Base-by-base conservation (phyloP, 2,329 filamentous ascomycete species). In the Penicillium sp. region DNA sequence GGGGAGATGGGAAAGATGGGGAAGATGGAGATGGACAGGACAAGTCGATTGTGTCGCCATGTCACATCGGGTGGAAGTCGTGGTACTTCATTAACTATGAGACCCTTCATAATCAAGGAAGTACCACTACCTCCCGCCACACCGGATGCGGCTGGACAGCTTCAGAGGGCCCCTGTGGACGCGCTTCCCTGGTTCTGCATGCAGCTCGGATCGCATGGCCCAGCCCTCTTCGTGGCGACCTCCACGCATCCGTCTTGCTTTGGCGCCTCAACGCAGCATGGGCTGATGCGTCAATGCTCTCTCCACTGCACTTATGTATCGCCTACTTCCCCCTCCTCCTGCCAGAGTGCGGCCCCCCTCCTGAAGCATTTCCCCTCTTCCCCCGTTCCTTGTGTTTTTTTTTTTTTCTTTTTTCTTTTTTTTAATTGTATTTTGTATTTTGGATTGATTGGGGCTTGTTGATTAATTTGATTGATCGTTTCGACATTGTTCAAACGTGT, bases 171-270 rank as follows among this genome's bases (percentile, higher is more conserved):
- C n/a, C n/a, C 29, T 32, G 41, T 33, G 23, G 15, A 20, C 20
- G 34, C 24, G 17, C 42, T 52, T 46, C 46, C 53, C 33, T 47
- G n/a, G 53, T 53, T 52, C 57, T 50, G 55, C 50, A 52, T 60
- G 50, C 57, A 52, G 52, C 42, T 15, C 30, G 43, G n/a, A 27
- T 40, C 21, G 21, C 37, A 27, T 23, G 20, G 34, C 50, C 12
- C 42, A 42, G 17, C 6, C 29, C 41, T 34, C 33, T 34, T 45
- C 30, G 32, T 49, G 50, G 50, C 46, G 26, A 50, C 33, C 18
- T 44, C 43, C 40, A 65, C 60, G 63, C 63, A 60, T 66, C 60
- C 59, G 64, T 68, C 36, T n/a, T 36, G 33, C 17, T 37, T 37
- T n/a, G 8, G 18, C n/a, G 20, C 36, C 36, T 39, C 36, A 39